Base-by-base conservation (phyloP, 2,329 filamentous ascomycete genomes). In the Claviceps sp. region DNA sequence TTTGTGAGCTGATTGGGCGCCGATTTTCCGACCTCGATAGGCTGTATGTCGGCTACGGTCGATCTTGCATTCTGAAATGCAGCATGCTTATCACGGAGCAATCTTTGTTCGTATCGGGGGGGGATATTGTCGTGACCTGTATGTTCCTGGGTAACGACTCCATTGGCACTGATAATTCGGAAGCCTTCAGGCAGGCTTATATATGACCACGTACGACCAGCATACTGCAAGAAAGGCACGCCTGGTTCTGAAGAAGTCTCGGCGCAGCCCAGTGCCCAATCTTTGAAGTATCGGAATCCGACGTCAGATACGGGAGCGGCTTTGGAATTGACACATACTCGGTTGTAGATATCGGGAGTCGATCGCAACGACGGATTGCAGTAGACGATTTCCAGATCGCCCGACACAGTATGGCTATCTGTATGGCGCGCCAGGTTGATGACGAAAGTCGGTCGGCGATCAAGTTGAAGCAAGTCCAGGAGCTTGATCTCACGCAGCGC, bases 381-480 rank as follows among this genome's bases (percentile, higher is more conserved):
- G 57, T 72, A 70, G 22, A 64, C 59, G 45, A 66, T 61, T 34
- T 56, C 51, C 49, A 57, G 42, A 38, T 54, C 49, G 26, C 26
- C 41, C 9, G 54, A 54, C 8, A 40, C 41, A 37, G 44, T 38
- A 37, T 56, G 53, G 6, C 47, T 13, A 20, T 50, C 43, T 22
- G 57, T 13, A 24, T 55, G 47, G 8, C 57, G 50, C 34, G 60
- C 61, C 3, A 48, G 9, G n/a, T 24, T 43, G 47, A 68, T 64
- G 52, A 72, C 61, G 45, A 73, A 73, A 44, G 67, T 67, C 50
- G 70, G 68, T 51, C 70, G 64, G 34, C 68, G 67, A 54, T 73
- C 70, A 55, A 62, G 65, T 54, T 67, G 62, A 56, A 72, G 63
- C 13, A 73, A 63, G 57, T 71, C 68, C 53, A 67, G 58, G 50